Percentiles rank a stretch among this genome's conserved stretches.
phyloP scores from a whole-genome alignment of 306 rosid genomes.

The Ormosia emarginata region DNA sequence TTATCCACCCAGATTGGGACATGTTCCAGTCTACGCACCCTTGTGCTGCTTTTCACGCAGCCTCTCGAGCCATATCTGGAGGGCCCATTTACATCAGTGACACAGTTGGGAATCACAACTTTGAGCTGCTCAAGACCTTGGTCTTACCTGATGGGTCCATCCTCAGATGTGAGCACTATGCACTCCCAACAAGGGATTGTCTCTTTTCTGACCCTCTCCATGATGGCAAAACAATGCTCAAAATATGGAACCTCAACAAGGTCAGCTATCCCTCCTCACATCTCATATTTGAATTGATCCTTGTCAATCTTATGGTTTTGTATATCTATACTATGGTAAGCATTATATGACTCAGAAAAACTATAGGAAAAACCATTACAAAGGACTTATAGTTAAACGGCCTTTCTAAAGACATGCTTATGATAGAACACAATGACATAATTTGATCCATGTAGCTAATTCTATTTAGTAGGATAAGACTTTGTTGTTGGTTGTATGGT shows the following conservation, averaged over 20 bases:
- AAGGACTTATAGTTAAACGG: too few relatives aligned
- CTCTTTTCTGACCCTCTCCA: slow-evolving; percentile 89
- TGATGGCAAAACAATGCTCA: slow-evolving; percentile 90
- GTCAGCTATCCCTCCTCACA: slow-evolving; percentile 8
- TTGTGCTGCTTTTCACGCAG: slow-evolving; percentile 89
- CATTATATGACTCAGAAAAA: background rate
- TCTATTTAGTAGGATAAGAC: too few relatives aligned
- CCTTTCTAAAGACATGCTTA: too few relatives aligned
- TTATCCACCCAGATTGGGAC: slow-evolving; percentile 97
- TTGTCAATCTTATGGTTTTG: background rate
- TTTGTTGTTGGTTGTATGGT: too few relatives aligned
- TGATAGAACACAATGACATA: too few relatives aligned
- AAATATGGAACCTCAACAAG: slow-evolving; percentile 94
- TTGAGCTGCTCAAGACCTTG: slow-evolving; percentile 62
- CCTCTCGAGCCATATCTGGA: slow-evolving; percentile 93
- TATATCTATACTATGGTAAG: background rate
- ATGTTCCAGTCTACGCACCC: slow-evolving; percentile 98
- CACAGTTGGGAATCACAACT: slow-evolving; percentile 73
- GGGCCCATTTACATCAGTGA: slow-evolving; percentile 92
- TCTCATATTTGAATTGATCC: background rate
- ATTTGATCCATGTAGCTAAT: too few relatives aligned
- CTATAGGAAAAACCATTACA: background rate
- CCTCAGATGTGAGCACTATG: slow-evolving; percentile 75
- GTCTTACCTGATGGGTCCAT: slow-evolving; percentile 88
- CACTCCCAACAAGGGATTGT: slow-evolving; percentile 80